phyloP scores from a whole-genome alignment of 2,329 filamentous ascomycete species.

The Xylaria sp. region DNA sequence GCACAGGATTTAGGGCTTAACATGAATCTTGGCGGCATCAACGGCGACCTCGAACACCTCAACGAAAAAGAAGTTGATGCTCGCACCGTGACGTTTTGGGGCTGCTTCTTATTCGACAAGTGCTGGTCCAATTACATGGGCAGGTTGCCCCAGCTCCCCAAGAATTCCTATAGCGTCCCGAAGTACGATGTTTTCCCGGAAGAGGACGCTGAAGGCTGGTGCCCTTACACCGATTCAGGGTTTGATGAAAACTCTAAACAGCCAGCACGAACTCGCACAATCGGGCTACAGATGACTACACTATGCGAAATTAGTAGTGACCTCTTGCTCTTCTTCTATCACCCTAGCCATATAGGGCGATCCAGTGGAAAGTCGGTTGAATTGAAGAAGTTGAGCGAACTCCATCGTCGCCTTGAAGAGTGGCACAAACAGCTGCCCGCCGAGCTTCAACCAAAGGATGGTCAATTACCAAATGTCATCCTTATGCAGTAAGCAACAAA shows the following conservation, averaged over 20 bases:
- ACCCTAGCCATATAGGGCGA: slow-evolving; percentile 74
- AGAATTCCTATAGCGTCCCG: slow-evolving; percentile 81
- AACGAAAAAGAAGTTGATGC: slow-evolving; percentile 89
- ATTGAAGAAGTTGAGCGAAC: slow-evolving; percentile 89
- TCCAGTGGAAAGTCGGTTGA: slow-evolving; percentile 82
- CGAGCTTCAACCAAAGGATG: slow-evolving; percentile 90
- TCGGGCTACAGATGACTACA: slow-evolving; percentile 82
- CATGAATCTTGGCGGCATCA: slow-evolving; percentile 77
- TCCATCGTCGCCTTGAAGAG: slow-evolving; percentile 88
- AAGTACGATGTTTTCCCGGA: slow-evolving; percentile 91
- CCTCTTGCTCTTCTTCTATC: slow-evolving; percentile 89
- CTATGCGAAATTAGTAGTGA: slow-evolving; percentile 96
- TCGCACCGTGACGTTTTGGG: slow-evolving; percentile 93
- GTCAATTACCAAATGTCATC: slow-evolving; percentile 84
- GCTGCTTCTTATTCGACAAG: slow-evolving; percentile 98
- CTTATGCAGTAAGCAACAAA: slow-evolving; percentile 77
- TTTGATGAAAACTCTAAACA: slow-evolving; percentile 78
- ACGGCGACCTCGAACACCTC: slow-evolving; percentile 66
- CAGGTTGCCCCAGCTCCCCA: slow-evolving; percentile 85
- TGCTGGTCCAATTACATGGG: slow-evolving; percentile 98
- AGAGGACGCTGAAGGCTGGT: slow-evolving; percentile 89
- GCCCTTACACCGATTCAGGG: slow-evolving; percentile 86
- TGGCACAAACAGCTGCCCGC: slow-evolving; percentile 87
- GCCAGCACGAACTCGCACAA: slow-evolving; percentile 83
- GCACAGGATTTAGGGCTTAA: slow-evolving; percentile 93